Evolutionary conservation across 2,329 filamentous ascomycete species (phyloP).

Genomic region (Pseudogymnoascus sp.): DNA sequence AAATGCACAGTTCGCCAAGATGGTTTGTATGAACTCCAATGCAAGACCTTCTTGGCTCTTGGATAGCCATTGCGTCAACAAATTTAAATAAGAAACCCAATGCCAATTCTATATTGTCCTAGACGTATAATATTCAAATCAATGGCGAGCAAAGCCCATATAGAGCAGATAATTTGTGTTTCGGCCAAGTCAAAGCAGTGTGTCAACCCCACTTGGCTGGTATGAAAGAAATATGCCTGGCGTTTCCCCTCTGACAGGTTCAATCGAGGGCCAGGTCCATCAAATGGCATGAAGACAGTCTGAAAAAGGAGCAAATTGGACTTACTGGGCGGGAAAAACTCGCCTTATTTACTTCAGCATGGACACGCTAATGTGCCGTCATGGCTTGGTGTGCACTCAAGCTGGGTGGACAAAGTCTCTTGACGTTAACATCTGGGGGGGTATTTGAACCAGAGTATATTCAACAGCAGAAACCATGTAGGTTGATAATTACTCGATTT

Average conservation of each 20-base stretch:
- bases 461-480: neutral
- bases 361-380: neutral
- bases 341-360: neutral
- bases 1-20: neutral
- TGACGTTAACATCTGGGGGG: no score
- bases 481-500: neutral
- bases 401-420: neutral
- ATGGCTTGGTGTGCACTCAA: neutral
- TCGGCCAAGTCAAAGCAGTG: neutral
- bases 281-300: neutral
- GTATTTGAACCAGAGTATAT: neutral
- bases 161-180: neutral
- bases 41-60: neutral
- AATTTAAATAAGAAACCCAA: neutral
- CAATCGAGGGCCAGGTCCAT: neutral
- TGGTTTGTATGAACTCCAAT: neutral
- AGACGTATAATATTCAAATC: neutral
- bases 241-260: neutral
- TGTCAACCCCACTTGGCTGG: neutral
- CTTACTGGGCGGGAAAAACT: neutral
- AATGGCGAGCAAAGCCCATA: neutral
- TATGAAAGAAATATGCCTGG: neutral
- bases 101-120: neutral
- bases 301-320: neutral
- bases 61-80: neutral